These are phyloP conservation scores for Coemansia sp. DNA, from an alignment of 192 early-diverging fungal species.

Conservation along the genomic window DNA sequence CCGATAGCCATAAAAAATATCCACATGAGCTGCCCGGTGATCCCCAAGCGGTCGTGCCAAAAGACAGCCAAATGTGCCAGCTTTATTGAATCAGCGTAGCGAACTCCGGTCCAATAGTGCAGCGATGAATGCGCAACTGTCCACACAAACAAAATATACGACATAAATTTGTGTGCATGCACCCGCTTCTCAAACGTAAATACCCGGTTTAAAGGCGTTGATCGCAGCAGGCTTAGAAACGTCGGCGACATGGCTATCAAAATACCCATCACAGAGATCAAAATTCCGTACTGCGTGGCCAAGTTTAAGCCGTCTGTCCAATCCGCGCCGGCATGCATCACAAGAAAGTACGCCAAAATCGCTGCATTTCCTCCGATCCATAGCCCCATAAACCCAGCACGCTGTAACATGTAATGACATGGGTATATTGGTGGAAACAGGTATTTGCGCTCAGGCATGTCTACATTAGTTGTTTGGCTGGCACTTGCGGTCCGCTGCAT, in stretches of 20 bases:
- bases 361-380: conserved; percentile 42
- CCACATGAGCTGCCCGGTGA: conserved; percentile 75
- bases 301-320: conserved; percentile 49
- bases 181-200: conserved; percentile 71
- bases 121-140: conserved; percentile 61
- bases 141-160: conserved; percentile 65
- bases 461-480: conserved; percentile 6
- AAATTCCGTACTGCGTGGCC: conserved; percentile 45
- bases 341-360: conserved; percentile 41
- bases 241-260: conserved; percentile 70
- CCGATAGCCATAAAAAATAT: conserved; percentile 63
- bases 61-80: conserved; percentile 27
- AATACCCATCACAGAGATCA: conserved; percentile 53
- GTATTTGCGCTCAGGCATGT: conserved; percentile 29
- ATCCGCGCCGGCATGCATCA: conserved; percentile 17
- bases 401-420: conserved; percentile 54
- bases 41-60: conserved; percentile 53
- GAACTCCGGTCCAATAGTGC: conserved; percentile 47
- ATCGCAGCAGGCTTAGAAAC: conserved; percentile 57
- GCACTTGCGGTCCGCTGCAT: background rate
- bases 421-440: conserved; percentile 48
- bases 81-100: conserved; percentile 31
- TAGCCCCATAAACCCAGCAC: conserved; percentile 44
- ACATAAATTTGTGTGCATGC: conserved; percentile 72
- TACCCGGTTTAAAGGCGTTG: conserved; percentile 58